Conservation (phyloP, 2,329 filamentous ascomycete species). For the Gnomoniopsis smithogilvyi region DNA sequence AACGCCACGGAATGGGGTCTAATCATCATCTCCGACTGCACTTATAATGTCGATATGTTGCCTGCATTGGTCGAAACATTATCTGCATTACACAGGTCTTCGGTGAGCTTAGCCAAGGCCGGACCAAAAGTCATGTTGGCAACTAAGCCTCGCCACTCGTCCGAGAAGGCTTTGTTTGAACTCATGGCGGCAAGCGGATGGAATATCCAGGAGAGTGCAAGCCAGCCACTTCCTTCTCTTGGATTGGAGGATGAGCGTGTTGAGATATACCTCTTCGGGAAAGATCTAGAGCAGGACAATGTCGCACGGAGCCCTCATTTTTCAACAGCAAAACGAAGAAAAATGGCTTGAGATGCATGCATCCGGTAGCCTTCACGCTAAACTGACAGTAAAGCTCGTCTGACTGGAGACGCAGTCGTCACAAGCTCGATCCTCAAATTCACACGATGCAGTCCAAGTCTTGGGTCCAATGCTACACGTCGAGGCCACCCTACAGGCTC, state of each 20-base stretch:
- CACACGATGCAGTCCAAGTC: no score
- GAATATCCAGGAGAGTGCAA: conserved; percentile 37
- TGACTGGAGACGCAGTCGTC: no score
- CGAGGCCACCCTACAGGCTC: no score
- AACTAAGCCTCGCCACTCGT: conserved; percentile 54
- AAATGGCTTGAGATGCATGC: background rate
- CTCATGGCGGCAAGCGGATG: conserved; percentile 45
- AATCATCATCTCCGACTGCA: conserved; percentile 57
- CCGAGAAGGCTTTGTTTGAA: conserved; percentile 46
- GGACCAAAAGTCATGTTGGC: conserved; percentile 46
- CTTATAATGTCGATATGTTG: conserved; percentile 57
- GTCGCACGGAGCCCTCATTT: background rate
- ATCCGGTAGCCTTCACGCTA: background rate
- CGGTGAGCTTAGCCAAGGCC: conserved; percentile 15
- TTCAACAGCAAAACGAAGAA: background rate
- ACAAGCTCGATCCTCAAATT: no score
- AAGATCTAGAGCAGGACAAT: conserved; percentile 10
- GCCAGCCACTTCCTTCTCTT: conserved; percentile 43
- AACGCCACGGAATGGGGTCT: conserved; percentile 46
- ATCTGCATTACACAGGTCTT: conserved; percentile 40
- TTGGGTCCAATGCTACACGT: no score
- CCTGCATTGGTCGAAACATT: conserved; percentile 52
- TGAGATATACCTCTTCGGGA: conserved; percentile 51
- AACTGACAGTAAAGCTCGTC: no score
- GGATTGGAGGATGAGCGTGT: conserved; percentile 42